phyloP scores from a whole-genome alignment of 352 stramenopile genomes.

The Thraustochytrium striatum region DNA sequence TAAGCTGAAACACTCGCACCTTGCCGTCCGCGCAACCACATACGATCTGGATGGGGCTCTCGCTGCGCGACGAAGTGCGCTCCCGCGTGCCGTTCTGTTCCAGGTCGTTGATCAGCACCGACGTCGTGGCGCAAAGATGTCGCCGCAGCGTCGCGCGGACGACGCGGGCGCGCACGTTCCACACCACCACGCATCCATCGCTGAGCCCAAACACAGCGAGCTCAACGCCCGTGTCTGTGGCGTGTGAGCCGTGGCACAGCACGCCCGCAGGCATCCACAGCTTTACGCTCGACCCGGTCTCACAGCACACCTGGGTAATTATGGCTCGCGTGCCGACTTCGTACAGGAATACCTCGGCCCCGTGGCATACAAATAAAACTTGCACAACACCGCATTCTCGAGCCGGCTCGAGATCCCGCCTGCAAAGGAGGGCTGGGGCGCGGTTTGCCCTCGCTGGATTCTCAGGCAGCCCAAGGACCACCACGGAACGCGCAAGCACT shows the following conservation, averaged over 20 bases:
- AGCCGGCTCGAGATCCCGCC: too few relatives aligned
- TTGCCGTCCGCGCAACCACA: conserved; percentile 4
- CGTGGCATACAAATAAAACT: too few relatives aligned
- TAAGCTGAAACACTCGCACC: conserved; percentile 22
- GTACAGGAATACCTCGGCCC: too few relatives aligned
- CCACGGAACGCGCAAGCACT: too few relatives aligned
- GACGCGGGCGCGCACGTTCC: conserved; percentile 14
- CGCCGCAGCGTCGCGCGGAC: conserved; percentile 13
- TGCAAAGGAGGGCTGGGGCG: too few relatives aligned
- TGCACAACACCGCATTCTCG: too few relatives aligned
- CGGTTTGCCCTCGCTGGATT: too few relatives aligned
- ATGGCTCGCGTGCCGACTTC: too few relatives aligned
- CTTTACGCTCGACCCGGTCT: background rate
- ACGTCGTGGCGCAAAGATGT: background rate
- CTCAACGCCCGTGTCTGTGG: background rate
- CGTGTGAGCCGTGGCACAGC: conserved; percentile 13
- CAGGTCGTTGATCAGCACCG: background rate
- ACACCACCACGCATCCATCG: conserved; percentile 22
- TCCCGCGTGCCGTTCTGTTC: background rate
- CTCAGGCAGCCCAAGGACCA: too few relatives aligned
- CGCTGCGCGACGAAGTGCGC: background rate
- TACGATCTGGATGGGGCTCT: background rate
- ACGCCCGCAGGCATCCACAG: conserved; percentile 12
- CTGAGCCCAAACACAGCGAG: conserved; percentile 16
- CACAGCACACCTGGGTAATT: too few relatives aligned